Base-by-base conservation (phyloP, 2,329 filamentous ascomycete genomes). In the Fonsecaea erecta region DNA sequence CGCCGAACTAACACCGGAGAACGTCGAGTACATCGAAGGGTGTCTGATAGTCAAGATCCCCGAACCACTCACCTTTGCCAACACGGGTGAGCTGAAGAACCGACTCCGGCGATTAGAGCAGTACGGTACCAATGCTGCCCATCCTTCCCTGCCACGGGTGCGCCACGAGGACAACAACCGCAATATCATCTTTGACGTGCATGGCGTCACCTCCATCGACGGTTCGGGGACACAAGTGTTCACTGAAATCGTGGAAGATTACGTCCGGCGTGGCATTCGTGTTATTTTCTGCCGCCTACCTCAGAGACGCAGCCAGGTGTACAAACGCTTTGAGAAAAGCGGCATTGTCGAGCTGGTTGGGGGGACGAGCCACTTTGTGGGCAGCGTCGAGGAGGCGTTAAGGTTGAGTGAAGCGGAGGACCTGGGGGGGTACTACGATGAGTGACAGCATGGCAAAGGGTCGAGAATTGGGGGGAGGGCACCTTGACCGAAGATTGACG, bases 21-120 rank as follows among this genome's bases (percentile, higher is more conserved):
- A 85, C 30, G 83, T 98, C 2, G 94, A 98, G 75, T 93, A 96
- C 73, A 85, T 97, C 60, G 93, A 97, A 70, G 92, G 94, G 16
- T 96, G 91, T 66, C 82, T 99, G 9, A 97, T 99, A 66, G 92
- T 98, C 73, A 98, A 98, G 82, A 98, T 99, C 62, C 94, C 95
- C 0, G 95, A 99, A 75, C 95, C 95, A 0, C 82, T 99, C 57
- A 98, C 94, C 0, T 99, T 99, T 76, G 94, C 94, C 74, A 99
- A 99, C 76, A 98, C 95, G 0, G 95, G 93, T 53, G 91, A 95
- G 71, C 82, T 99, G 52, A 96, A 96, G 77, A 90, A 89, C 59
- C 86, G 95, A 3, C 83, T 99, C 11, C 85, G 90, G 5, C 83
- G 95, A 6, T 83, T 99, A 1, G 95, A 98, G 77, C 85, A 93